Base-by-base conservation (phyloP, 371 early-diverging fungal species). In the Apophysomyces trapeziformis region DNA sequence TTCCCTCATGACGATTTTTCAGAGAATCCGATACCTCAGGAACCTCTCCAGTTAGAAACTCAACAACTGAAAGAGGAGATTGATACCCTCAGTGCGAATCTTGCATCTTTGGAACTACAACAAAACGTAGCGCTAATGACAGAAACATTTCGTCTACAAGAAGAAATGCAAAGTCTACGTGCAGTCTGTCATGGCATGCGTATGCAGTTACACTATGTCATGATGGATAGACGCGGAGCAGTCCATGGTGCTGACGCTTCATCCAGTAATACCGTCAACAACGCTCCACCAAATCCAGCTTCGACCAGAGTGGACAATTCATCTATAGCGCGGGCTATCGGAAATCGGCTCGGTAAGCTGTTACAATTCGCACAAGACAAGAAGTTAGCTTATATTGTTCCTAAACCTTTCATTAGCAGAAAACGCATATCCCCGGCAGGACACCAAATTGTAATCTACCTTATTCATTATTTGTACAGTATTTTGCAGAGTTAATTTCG, bases 101-200 rank as follows among this genome's bases (percentile, higher is more conserved):
- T 92, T 11, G 79, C 83, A 0, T 84, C 87, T 6, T 62, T 91
- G 37, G 91, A 90, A 66, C 65, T 88, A 9, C 84, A 90, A 63
- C 91, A 91, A 44, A 88, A 89, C 44, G 81, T 89, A 75, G 87
- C 90, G 1, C 71, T 92, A 54, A 85, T 90, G 86, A 82, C 84
- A 2, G 91, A 91, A 66, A 87, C 85, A 6, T 79, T 87, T 64
- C 72, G 90, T 18, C 63, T 89, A 63, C 89, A 90, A 54, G 92
- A 90, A 62, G 91, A 91, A 59, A 74, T 91, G 36, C 88, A 90
- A 60, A 85, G 85, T 57, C 44, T 91, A 39, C 66, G 88, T 45
- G 85, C 87, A 0, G 70, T 86, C 2, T 89, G 90, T 63, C 87
- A 90, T 69, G 86, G 88, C 0, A 61, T 87, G 57, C 75, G 89